Conservation (phyloP, 83 land plant genomes). For the Thuja plicata region DNA sequence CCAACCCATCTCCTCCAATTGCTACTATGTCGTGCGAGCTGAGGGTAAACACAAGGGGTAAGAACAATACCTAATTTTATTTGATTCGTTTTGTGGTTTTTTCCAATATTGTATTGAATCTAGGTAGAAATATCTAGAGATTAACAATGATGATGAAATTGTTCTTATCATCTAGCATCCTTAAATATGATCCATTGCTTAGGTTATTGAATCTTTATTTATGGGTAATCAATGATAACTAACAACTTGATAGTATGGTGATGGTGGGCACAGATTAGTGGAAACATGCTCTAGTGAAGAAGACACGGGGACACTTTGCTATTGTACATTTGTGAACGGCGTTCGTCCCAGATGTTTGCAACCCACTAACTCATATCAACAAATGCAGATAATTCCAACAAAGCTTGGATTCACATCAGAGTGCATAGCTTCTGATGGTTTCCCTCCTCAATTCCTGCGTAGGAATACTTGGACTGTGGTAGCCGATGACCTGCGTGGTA, state of each 20-base stretch:
- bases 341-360: constrained; percentile 20
- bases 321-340: constrained; percentile 22
- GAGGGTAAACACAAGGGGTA: constrained; percentile 36
- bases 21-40: constrained; percentile 33
- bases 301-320: constrained; percentile 31
- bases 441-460: constrained; percentile 42
- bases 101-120: too few relatives aligned
- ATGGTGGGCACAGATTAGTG: constrained; percentile 19
- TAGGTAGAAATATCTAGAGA: too few relatives aligned
- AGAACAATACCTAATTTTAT: too few relatives aligned
- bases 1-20: constrained; percentile 36
- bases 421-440: constrained; percentile 30
- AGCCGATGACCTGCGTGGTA: background rate
- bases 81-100: too few relatives aligned
- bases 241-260: too few relatives aligned
- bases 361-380: constrained; percentile 29
- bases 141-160: too few relatives aligned
- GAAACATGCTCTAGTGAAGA: constrained; percentile 35
- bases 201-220: too few relatives aligned
- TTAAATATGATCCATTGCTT: too few relatives aligned
- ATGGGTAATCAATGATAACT: too few relatives aligned
- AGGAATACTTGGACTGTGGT: constrained; percentile 18
- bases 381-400: constrained; percentile 14
- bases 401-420: constrained; percentile 19
- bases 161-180: too few relatives aligned